Evolutionary conservation across 1,139 yeast species (phyloP), one percentile per base, ranked within the genome.

Genomic region (Candida mesenterica): DNA sequence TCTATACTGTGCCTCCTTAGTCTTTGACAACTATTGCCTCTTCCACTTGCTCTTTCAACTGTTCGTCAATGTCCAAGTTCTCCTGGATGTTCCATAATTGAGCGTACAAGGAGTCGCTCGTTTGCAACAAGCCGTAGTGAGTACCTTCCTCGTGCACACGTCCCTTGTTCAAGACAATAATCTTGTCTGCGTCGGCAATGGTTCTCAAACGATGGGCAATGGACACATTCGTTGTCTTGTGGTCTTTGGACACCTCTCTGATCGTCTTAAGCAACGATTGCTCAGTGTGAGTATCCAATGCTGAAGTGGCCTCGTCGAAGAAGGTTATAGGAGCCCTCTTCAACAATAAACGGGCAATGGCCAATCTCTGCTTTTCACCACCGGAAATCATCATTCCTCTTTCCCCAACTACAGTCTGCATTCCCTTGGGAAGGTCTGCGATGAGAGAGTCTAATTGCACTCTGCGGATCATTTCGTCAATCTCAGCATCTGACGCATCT

Each of bases 331-430:
- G 94, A 0, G 97, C 80, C 43, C 77, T 72, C 61, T 94, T 94
- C 48, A 92, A 65, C 31, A 92, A 62, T 14, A 92, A 77, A 46
- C 99, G 71, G 1, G 97, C 94, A 49, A 92, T 88, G 0, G 98
- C 98, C 36, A 92, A 68, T 44, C 99, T 71, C 60, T 92, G 99
- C 57, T 94, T 90, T 59, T 92, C 98, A 39, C 99, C 99, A 10
- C 99, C 98, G 8, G 97, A 88, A 32, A 92, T 89, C 98, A 92
- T 92, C 75, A 92, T 74, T 15, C 99, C 98, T 49, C 99, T 70
- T 60, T 94, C 99, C 33, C 99, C 99, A n/a, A 92, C 98, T 37
- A 86, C 70, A 0, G 98, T 92, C 24, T 82, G 68, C 30, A 75
- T 68, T 1, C 97, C 97, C 10, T 86, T 85, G 0, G 98, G 97